Evolutionary conservation across 2,329 filamentous ascomycete species (phyloP), one percentile per base, ranked within the genome.

Genomic region (Clarireedia homoeocarpa): DNA sequence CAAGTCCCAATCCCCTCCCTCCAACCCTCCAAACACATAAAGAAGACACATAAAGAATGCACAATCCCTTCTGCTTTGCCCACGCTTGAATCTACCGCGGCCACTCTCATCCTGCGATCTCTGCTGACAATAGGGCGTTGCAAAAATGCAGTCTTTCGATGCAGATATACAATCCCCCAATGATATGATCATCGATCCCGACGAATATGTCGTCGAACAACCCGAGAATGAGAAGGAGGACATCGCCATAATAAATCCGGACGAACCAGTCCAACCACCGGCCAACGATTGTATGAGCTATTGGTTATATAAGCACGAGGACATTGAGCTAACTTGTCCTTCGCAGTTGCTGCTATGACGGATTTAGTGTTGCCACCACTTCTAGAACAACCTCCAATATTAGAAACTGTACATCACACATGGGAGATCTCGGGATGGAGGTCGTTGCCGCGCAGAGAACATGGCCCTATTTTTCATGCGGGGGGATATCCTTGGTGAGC

Each of bases 371-470:
- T 97, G 58, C 83, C 84, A 10, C 83, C 86, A 54, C 75, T 91
- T 48, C 65, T 75, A 59, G 84, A 90, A 63, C 90, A 96, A 63
- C 84, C 91, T 61, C 88, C 90, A 67, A 85, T 86, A 36, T 79
- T 92, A 61, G 85, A 85, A 53, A 89, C 96, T 69, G 79, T 79
- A 42, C 74, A 86, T 64, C 71, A 88, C 72, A 96, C 90, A 66
- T 99, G 94, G 94, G 83, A 88, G 30, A 89, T 99, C 59, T 80
- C 88, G 65, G 80, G 87, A 60, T 99, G 92, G 91, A 81, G 87
- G 62, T 79, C 75, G 39, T 73, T 95, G 63, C 77, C 79, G 15
- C 87, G 89, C 73, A 90, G 88, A 69, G 86, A 94, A 67, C 91
- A 95, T 75, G 90, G 94, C 2, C 94, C 94, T 2, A 71, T 86